Evolutionary conservation across 78 protist species (phyloP), one percentile per base, ranked within the genome.

Genomic region (Monocercomonoides exilis): DNA sequence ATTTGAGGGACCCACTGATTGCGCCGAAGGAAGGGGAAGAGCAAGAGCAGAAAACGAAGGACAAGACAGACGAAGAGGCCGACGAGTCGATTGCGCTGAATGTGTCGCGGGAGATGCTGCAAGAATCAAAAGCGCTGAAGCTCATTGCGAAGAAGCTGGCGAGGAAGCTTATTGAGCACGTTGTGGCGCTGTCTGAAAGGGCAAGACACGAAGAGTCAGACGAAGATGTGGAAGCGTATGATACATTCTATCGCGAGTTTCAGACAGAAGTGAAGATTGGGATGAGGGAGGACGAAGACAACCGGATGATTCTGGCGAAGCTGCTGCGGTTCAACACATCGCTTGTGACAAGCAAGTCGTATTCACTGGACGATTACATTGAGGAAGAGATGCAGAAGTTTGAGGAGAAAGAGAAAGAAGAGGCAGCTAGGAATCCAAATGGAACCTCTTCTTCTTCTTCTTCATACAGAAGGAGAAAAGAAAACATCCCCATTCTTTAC

Each of bases 11-110:
- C n/a, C n/a, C n/a, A n/a, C n/a, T n/a, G n/a, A n/a, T n/a, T n/a
- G n/a, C n/a, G n/a, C n/a, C n/a, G n/a, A n/a, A n/a, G n/a, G 99
- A 98, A 85, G 89, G 97, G 5, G 99, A 98, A 64, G 98, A 96
- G 86, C 11, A 29, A 29, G 70, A 54, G 11, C 21, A 11, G 38
- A 54, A 21, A 54, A 29, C 70, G 21, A 21, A 54, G 21, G 21
- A 11, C 38, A 54, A 29, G 38, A 54, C 70, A 21, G 21, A 54
- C 38, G 92, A 91, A 33, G 93, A 42, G 43, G 93, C 90, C 32
- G 90, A 77, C 32, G 89, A 2, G 79, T 85, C 90, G 81, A 85
- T 98, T 43, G 99, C 99, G 77, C 92, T 98, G 77, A 96, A 98
- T 91, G 98, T 98, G 1, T 94, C 97, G 35, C 95, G 99, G 29